Evolutionary conservation across 176 grass and related monocot species (phyloP).

Genomic region (Puccinellia tenuiflora): DNA sequence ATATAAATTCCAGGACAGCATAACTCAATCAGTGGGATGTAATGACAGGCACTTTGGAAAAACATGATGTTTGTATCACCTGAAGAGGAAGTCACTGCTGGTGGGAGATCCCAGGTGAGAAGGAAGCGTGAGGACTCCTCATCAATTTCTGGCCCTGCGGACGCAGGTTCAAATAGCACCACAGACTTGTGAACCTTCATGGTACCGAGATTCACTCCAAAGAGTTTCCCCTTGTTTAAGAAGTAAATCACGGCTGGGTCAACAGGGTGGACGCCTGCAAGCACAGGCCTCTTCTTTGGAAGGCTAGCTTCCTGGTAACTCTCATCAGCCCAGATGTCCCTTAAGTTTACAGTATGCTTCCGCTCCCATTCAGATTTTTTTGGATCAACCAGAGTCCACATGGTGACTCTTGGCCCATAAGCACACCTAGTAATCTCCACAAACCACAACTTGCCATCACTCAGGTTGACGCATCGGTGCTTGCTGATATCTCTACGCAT

Average conservation of each 20-base stretch:
- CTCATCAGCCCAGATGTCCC: neutral
- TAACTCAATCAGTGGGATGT: no score
- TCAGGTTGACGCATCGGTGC: neutral
- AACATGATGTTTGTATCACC: neutral
- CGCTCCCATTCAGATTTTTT: neutral
- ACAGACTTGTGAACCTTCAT: neutral
- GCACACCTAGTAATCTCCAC: neutral
- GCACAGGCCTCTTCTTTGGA: neutral
- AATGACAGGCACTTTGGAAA: no score
- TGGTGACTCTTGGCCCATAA: neutral
- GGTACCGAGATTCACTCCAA: neutral
- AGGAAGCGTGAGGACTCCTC: neutral
- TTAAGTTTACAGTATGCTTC: neutral
- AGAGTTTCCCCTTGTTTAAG: neutral
- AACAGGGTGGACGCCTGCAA: neutral
- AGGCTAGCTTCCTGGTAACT: neutral
- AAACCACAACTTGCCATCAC: neutral
- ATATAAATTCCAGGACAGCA: no score
- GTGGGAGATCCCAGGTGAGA: neutral
- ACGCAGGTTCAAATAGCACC: neutral
- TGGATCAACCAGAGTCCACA: no score
- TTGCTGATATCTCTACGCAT: neutral
- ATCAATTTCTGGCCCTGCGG: neutral
- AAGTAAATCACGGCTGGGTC: neutral
- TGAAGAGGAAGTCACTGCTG: neutral